A percentile compares a stretch with the other conserved stretches of the same genome.
phyloP scores from a whole-genome alignment of 2,329 filamentous ascomycete genomes.

The Aspergillus transmontanensis region DNA sequence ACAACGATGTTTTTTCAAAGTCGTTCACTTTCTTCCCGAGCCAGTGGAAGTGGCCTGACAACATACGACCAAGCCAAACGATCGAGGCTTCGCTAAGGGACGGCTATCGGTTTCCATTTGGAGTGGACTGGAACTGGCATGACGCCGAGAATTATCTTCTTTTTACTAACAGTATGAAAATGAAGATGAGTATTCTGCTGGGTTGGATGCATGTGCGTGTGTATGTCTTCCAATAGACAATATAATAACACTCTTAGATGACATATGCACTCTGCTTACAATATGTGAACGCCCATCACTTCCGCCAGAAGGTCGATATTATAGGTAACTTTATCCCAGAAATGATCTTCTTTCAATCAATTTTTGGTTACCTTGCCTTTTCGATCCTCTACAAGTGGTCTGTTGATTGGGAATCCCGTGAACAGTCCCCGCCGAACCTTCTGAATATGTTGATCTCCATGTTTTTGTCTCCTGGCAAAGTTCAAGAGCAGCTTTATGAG shows the following conservation, averaged over 20 bases:
- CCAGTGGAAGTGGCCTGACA: constrained; percentile 81
- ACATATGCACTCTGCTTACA: constrained; percentile 95
- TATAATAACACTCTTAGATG: constrained; percentile 59
- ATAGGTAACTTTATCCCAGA: constrained; percentile 97
- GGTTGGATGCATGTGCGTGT: constrained; percentile 77
- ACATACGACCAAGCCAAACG: constrained; percentile 66
- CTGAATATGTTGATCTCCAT: constrained; percentile 99
- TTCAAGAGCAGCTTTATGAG: constrained; percentile 70
- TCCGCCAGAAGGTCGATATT: constrained; percentile 92
- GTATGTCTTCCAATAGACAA: constrained; percentile 7
- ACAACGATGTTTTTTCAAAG: constrained; percentile 96
- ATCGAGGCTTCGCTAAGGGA: constrained; percentile 70
- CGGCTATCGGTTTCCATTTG: constrained; percentile 89
- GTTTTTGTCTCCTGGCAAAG: constrained; percentile 84
- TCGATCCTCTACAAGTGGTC: constrained; percentile 98
- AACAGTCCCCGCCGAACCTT: constrained; percentile 75
- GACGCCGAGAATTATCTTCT: constrained; percentile 91
- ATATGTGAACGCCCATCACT: constrained; percentile 90
- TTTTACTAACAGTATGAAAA: constrained; percentile 99
- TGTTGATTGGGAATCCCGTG: constrained; percentile 76
- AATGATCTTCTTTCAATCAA: constrained; percentile 99
- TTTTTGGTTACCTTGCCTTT: constrained; percentile 96
- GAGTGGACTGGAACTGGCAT: constrained; percentile 95
- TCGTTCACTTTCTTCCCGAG: constrained; percentile 86
- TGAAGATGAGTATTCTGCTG: constrained; percentile 98